These are phyloP conservation scores for Dipodascopsis uninucleata DNA, from an alignment of 805 yeast species.

Conservation along the genomic window DNA sequence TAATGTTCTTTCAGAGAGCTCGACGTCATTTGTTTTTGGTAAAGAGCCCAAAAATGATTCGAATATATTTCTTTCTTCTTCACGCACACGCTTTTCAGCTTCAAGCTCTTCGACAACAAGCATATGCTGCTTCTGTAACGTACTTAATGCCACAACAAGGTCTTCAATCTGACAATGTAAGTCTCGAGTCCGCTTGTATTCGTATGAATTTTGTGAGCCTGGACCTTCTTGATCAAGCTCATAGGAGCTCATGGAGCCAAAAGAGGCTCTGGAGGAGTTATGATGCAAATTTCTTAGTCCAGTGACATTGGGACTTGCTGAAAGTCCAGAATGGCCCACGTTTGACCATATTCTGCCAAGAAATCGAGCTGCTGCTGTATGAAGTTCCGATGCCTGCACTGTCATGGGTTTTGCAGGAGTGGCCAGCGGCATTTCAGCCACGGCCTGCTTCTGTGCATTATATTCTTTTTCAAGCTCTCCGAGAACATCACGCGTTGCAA, in stretches of 20 bases:
- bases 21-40: constrained; percentile 1
- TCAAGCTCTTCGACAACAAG: constrained; percentile 25
- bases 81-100: constrained; percentile 24
- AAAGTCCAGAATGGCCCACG: constrained; percentile 3
- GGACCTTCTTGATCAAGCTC: constrained; percentile 9
- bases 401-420: constrained; percentile 10
- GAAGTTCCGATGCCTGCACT: constrained; percentile 21
- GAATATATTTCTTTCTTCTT: constrained; percentile 15
- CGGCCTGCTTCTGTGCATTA: not conserved
- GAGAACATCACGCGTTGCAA: constrained; percentile 23
- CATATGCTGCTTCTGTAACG: constrained; percentile 25
- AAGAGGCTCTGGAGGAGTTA: constrained; percentile 8
- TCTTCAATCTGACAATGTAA: constrained; percentile 27
- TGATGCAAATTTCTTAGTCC: constrained; percentile 8
- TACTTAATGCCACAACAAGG: constrained; percentile 22
- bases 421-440: constrained; percentile 6
- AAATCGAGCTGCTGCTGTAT: constrained; percentile 22
- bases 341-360: constrained; percentile 23
- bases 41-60: constrained; percentile 6
- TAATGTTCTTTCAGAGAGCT: not conserved
- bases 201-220: not conserved
- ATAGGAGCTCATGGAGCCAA: constrained; percentile 7
- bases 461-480: constrained; percentile 20
- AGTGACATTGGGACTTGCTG: not conserved
- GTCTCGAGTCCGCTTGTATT: constrained; percentile 9